Evolutionary conservation across 2,329 filamentous ascomycete species (phyloP), one percentile per base, ranked within the genome.

Genomic region (Pseudogymnoascus sp.): DNA sequence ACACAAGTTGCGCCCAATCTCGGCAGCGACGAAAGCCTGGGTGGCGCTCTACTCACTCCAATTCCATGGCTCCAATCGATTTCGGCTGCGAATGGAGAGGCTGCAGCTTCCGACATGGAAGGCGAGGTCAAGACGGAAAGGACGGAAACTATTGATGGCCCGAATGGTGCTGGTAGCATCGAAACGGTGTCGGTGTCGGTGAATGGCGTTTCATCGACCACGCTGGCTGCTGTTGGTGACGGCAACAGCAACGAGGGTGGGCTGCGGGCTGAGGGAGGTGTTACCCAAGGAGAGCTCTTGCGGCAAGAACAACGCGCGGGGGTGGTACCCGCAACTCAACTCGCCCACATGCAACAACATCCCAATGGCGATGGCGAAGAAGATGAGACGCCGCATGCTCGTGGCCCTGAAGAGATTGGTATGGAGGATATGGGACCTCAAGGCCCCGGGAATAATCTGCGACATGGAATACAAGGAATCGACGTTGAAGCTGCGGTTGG

Each of bases 11-110:
- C 75, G 7, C 74, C 78, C 11, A 73, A 76, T 0, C 78, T 93
- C 5, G 92, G 91, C 1, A 91, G 89, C 58, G 93, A 97, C 69
- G 93, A 97, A 73, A 89, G 88, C 11, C 79, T 97, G 1, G 93
- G 93, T 22, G 94, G 94, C 5, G 94, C 94, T 0, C 80, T 97
- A 16, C 80, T 99, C 59, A 97, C 93, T 0, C 94, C 93, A 0
- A 97, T 99, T 63, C 90, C 92, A 0, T 99, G 94, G 94, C 78
- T 97, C 9, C 22, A 60, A 30, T 60, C 58, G 2, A 25, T 60
- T 16, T 39, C 58, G 5, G 23, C 33, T 19, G 5, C 58, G 6
- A 60, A 39, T 25, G 45, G 58, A 62, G 49, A 55, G 16, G 28
- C 16, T 7, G 5, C 38, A 33, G 75, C 74, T 65, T 73, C 74